phyloP scores from a whole-genome alignment of 805 yeast species.

The Saccharomycopsis schoenii region DNA sequence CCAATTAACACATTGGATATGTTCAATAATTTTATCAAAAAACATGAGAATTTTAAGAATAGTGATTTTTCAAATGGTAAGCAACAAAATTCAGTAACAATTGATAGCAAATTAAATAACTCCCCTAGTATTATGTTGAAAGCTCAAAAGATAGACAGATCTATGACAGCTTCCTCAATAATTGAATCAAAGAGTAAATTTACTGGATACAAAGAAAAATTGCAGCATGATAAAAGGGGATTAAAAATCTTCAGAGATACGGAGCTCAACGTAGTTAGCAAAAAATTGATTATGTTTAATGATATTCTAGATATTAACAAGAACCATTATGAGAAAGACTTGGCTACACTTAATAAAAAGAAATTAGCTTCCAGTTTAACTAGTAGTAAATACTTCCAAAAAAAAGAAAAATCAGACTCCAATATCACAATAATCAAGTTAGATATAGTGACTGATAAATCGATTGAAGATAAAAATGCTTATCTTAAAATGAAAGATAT shows the following conservation, averaged over 20 bases:
- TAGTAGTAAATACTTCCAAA: background rate
- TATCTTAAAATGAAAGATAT: background rate
- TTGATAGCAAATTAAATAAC: background rate
- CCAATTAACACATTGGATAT: background rate
- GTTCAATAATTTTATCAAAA: background rate
- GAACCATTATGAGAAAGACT: background rate
- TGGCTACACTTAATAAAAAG: background rate
- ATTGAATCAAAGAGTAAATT: background rate
- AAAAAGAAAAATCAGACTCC: background rate
- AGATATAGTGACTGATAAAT: background rate
- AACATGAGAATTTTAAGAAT: background rate
- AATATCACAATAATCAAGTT: background rate
- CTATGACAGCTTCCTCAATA: background rate
- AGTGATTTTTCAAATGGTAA: background rate
- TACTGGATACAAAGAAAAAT: background rate
- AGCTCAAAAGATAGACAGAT: background rate
- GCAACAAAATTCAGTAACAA: background rate
- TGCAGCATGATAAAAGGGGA: background rate
- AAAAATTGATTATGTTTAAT: background rate
- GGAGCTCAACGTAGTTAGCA: background rate
- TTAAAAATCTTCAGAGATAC: background rate
- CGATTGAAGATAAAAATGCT: background rate
- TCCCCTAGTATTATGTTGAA: background rate
- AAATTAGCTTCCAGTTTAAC: background rate
- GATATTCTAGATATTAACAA: background rate